These are phyloP conservation scores for Ilyonectria sp. DNA, from an alignment of 2,329 filamentous ascomycete genomes.

Conservation along the genomic window DNA sequence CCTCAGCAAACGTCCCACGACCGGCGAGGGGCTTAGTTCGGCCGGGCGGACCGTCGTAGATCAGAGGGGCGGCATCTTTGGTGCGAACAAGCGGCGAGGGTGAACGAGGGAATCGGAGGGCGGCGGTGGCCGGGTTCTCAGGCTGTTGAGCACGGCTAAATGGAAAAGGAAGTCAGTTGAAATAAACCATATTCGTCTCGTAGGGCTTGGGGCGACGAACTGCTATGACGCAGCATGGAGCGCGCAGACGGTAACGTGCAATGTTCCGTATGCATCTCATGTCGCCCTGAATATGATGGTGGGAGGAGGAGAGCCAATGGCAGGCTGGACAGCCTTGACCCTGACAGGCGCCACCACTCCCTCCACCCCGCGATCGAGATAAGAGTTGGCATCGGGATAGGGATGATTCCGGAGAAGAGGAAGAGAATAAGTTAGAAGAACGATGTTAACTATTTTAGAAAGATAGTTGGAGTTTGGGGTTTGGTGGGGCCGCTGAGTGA, in stretches of 20 bases:
- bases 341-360: not conserved
- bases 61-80: not conserved
- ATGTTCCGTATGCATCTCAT: not conserved
- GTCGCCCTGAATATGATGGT: constrained; percentile 6
- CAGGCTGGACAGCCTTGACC: not conserved
- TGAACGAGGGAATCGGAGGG: not conserved
- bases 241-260: not conserved
- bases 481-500: too few relatives aligned
- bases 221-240: not conserved
- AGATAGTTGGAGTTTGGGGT: too few relatives aligned
- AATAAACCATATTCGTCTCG: not conserved
- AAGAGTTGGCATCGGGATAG: too few relatives aligned
- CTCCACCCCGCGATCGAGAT: too few relatives aligned
- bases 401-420: too few relatives aligned
- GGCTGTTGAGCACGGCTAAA: not conserved
- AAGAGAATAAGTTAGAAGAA: too few relatives aligned
- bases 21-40: not conserved
- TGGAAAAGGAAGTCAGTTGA: not conserved
- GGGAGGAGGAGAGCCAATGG: not conserved
- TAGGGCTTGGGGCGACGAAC: constrained; percentile 7
- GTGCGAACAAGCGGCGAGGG: not conserved
- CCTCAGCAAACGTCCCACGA: not conserved
- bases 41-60: not conserved
- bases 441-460: too few relatives aligned
- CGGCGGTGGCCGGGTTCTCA: not conserved